Evolutionary conservation across 139 green algal species (phyloP), one percentile per base, ranked within the genome.

Genomic region (Chlamydomonas urium): DNA sequence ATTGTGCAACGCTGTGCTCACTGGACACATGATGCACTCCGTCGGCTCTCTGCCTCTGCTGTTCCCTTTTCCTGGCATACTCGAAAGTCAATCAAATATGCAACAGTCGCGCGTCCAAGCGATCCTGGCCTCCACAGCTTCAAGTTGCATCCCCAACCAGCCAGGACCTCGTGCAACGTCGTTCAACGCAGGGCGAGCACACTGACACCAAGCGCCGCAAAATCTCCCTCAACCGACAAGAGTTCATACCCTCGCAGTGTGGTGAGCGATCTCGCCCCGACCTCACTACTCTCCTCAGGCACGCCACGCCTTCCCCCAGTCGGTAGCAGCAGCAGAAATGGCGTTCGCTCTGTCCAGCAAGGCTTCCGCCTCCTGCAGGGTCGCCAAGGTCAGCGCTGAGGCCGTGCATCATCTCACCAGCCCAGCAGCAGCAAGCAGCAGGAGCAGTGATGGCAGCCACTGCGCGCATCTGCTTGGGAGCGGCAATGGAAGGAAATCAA

Each of bases 321-420:
- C 8, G 42, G 10, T 50, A 26, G 21, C 63, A 70, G 17, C 63
- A 62, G 38, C 31, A 72, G 38, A 33, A 50, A 72, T 72, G 66
- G 68, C 68, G 35, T 47, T 56, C 31, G 42, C 47, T 2, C 32
- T 76, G 8, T 56, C 71, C 42, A 47, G 38, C 60, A 76, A 76
- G 71, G 45, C 71, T 31, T 14, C 37, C 28, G 62, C 63, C 53
- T 56, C 34, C 34, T 21, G 26, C 29, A 5, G 26, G 53, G 21
- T 63, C 53, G 29, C 21, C 17, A 32, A 5, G 53, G 53, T 63
- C 10, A 32, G 10, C 24, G 53, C 29, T 14, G 26, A 34, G 53
- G 29, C 10, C 24, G 6, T 33, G 21, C 17, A 26, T 10, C 26
- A 63, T 63, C 26, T 14, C 26, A 63, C 10, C n/a, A n/a, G n/a